A percentile compares a stretch with the other conserved stretches of the same genome.
These are phyloP conservation scores for Globisporangium cederbergense DNA, from an alignment of 352 stramenopile genomes.

Conservation along the genomic window DNA sequence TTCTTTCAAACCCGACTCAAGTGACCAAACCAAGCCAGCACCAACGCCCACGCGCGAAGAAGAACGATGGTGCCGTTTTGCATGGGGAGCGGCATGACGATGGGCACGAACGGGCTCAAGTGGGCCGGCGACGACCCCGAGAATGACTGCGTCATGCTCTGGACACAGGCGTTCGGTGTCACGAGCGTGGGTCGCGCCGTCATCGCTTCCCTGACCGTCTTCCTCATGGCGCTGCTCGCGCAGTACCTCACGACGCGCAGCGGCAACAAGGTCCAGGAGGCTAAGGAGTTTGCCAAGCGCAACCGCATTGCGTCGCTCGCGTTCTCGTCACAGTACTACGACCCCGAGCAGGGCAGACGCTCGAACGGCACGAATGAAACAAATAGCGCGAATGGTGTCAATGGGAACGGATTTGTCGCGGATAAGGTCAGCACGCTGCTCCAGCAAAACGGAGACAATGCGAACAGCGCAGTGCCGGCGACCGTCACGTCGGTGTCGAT, in stretches of 20 bases:
- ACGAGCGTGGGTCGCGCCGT: conserved; percentile 41
- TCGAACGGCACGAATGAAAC: background rate
- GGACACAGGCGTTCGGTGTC: conserved; percentile 48
- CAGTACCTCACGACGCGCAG: conserved; percentile 53
- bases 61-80: conserved; percentile 40
- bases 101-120: conserved; percentile 58
- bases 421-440: background rate
- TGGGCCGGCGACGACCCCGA: conserved; percentile 37
- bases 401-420: background rate
- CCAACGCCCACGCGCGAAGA: background rate
- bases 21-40: no score
- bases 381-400: background rate
- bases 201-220: conserved; percentile 42
- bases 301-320: background rate
- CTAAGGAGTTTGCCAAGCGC: conserved; percentile 36
- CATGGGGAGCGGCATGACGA: conserved; percentile 54
- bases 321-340: conserved; percentile 26
- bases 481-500: conserved; percentile 21
- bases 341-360: conserved; percentile 27
- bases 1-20: no score
- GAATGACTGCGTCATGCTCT: conserved; percentile 68
- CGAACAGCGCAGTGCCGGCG: conserved; percentile 6
- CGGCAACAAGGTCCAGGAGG: conserved; percentile 40
- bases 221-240: conserved; percentile 48
- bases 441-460: background rate